Base-by-base conservation (phyloP, 306 rosid species). In the Citrullus colocynthis region DNA sequence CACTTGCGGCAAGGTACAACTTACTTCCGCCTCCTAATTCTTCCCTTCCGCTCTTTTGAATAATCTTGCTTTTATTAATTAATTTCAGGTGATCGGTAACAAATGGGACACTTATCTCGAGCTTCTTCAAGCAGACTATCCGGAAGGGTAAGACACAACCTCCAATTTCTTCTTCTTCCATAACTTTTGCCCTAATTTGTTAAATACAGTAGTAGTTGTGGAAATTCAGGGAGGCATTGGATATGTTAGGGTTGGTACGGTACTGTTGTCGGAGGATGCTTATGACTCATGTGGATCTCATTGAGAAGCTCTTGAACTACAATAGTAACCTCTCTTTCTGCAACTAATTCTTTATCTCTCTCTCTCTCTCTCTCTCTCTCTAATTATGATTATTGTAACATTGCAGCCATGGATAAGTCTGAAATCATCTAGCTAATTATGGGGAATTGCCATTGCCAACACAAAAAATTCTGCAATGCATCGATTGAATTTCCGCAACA, bases 261-360 rank as follows among this genome's bases (percentile, higher is more conserved):
- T 94, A 91, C 42, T 94, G 97, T 72, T 94, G 98, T 63, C 82
- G 98, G 79, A 85, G 97, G 14, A 94, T 91, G 98, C 97, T 94
- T 59, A 91, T 94, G 98, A 94, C 98, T 56, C 97, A 91, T 58
- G 98, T 91, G 41, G 98, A 94, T 70, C 97, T 94, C 82, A 91
- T 94, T 18, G 97, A 94, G 90, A 94, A 94, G 93, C 93, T 91
- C 74, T 85, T 94, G 77, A 91, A 94, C 84, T 94, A 91, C 91
- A 94, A 91, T 51, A 76, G 97, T 93, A 88, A 1, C 6, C 4
- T 45, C 8, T 42, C 10, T 42, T 36, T 36, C 39, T 36, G 39
- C 39, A 36, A 36, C 5, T 36, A 36, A 45, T 6, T 0, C 36
- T 32, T 32, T 32, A 2, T 32, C 85, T 34, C 76, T 75, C 64